phyloP scores from a whole-genome alignment of 345 rosid species.

The Lumnitzera racemosa region DNA sequence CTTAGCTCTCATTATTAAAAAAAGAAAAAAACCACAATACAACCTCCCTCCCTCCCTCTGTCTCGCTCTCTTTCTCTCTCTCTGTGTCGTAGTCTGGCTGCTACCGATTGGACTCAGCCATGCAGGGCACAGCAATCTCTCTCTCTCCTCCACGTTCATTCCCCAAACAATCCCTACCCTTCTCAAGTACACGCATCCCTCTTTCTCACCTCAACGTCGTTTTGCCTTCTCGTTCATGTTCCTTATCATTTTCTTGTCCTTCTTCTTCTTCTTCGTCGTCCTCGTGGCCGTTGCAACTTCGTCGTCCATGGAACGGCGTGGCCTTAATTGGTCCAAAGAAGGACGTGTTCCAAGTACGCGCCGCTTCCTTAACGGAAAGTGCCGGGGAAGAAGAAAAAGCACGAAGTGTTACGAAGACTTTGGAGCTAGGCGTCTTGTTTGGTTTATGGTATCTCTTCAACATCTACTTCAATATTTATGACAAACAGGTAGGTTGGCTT shows the following conservation, averaged over 20 bases:
- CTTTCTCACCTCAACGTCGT: neutral
- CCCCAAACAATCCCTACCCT: constrained; percentile 3
- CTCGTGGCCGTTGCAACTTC: constrained; percentile 1
- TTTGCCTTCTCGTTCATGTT: constrained; percentile 45
- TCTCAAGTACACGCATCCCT: constrained; percentile 1
- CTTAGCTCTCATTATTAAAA: neutral
- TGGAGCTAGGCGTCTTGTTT: constrained; percentile 70
- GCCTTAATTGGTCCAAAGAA: constrained; percentile 23
- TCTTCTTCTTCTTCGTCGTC: constrained; percentile 16
- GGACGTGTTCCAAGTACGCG: constrained; percentile 30
- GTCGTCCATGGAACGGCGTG: constrained; percentile 56
- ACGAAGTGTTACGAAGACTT: constrained; percentile 29
- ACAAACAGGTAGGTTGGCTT: constrained; percentile 64
- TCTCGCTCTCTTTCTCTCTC: neutral
- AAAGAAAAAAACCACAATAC: neutral
- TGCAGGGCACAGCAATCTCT: constrained; percentile 15
- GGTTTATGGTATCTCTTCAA: constrained; percentile 89
- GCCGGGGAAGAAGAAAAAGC: constrained; percentile 44
- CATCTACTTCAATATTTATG: constrained; percentile 98
- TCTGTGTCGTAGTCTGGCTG: neutral
- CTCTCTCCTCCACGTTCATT: constrained; percentile 7
- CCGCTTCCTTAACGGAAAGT: constrained; percentile 57
- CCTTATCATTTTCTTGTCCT: constrained; percentile 19
- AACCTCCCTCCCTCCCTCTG: neutral
- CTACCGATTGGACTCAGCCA: neutral